These are phyloP conservation scores for Tetrahymena malaccensis DNA, from an alignment of 73 alveolate genomes.

Conservation along the genomic window DNA sequence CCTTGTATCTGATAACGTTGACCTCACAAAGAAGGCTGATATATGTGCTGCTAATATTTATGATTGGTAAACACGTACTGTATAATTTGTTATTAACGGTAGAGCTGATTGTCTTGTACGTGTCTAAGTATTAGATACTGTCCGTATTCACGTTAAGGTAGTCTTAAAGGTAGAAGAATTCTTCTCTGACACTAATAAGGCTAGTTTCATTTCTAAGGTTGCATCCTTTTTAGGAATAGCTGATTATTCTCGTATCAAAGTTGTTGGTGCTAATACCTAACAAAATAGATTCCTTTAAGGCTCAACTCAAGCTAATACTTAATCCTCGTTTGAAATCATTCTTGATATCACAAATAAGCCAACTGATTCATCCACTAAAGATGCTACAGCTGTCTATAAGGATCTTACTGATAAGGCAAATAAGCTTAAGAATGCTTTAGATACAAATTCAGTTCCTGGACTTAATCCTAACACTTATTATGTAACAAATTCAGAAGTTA, in stretches of 20 bases:
- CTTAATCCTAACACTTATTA: neutral
- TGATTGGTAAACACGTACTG: slow-evolving; percentile 22
- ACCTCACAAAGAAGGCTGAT: slow-evolving; percentile 8
- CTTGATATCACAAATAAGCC: neutral
- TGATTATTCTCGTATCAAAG: neutral
- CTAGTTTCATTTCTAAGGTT: neutral
- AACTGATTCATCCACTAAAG: neutral
- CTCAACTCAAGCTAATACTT: neutral
- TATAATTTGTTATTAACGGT: slow-evolving; percentile 23
- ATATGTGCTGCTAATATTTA: slow-evolving; percentile 37
- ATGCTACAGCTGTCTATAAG: neutral
- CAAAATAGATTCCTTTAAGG: neutral
- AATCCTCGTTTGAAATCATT: neutral
- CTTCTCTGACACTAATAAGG: neutral
- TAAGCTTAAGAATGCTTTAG: neutral
- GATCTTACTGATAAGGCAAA: neutral
- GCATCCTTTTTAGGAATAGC: neutral
- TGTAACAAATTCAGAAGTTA: neutral
- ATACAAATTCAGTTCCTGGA: neutral
- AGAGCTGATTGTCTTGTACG: slow-evolving; percentile 3
- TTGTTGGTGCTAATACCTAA: neutral
- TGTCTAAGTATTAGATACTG: neutral
- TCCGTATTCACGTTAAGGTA: neutral
- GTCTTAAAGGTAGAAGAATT: neutral
- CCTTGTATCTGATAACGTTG: neutral